phyloP scores from a whole-genome alignment of 1,284 basidiomycete genomes.

The Xerocomus cyaneibrunnescens region DNA sequence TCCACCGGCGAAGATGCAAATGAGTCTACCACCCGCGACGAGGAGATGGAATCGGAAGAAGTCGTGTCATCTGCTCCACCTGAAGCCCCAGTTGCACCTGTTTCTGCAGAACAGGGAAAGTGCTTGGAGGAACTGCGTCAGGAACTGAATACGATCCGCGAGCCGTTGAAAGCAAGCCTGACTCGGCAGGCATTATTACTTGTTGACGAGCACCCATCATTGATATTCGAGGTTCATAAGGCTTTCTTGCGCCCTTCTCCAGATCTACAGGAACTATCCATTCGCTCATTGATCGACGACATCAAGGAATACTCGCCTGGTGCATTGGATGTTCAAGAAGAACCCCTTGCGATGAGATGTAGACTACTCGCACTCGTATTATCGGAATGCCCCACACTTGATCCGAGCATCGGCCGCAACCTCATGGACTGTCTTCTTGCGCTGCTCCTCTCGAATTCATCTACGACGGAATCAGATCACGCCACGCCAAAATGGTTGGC shows the following conservation, averaged over 20 bases:
- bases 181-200: constrained; percentile 71
- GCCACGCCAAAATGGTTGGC: constrained; percentile 81
- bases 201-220: constrained; percentile 82
- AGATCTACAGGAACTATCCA: constrained; percentile 59
- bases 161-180: constrained; percentile 64
- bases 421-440: constrained; percentile 67
- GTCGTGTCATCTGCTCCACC: constrained; percentile 17
- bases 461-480: constrained; percentile 50
- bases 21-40: constrained; percentile 27
- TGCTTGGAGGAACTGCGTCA: constrained; percentile 59
- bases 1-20: constrained; percentile 28
- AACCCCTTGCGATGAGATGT: constrained; percentile 77
- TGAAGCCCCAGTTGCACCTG: constrained; percentile 7
- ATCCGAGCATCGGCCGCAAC: constrained; percentile 47
- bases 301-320: constrained; percentile 65
- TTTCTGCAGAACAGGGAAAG: constrained; percentile 41
- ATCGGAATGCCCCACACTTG: constrained; percentile 66
- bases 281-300: constrained; percentile 69
- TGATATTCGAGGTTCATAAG: constrained; percentile 87
- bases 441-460: constrained; percentile 59
- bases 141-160: constrained; percentile 67
- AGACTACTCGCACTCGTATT: constrained; percentile 85
- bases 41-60: constrained; percentile 32
- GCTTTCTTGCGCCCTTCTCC: constrained; percentile 70
- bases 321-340: constrained; percentile 66